Base-by-base conservation (phyloP, 805 yeast species). In the Wickerhamomyces canadensis region DNA sequence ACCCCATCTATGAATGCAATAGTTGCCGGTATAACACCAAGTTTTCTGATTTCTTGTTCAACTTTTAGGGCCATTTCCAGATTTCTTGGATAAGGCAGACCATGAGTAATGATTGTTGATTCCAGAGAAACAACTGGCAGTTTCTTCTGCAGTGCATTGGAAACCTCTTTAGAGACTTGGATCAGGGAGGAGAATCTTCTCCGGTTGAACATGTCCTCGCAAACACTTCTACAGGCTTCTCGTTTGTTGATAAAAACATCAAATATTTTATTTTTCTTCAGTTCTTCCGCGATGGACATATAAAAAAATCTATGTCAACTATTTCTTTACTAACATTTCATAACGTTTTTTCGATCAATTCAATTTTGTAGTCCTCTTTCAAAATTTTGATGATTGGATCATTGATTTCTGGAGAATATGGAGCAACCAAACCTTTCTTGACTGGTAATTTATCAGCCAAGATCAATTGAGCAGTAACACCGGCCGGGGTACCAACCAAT, bases 401-500 rank as follows among this genome's bases (percentile, higher is more conserved):
- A 63, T 87, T 87, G 60, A 88, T 77, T 60, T 86, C 93, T 47
- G 95, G 83, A 44, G 87, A 69, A 75, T 86, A 84, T 59, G 98
- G 98, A 38, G 97, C 98, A 52, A 80, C 72, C 60, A 93, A 73
- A 52, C 98, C 98, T 40, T 87, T 85, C 44, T 70, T 75, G 52
- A 74, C 72, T 54, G 78, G 72, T 40, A 80, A 76, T 49, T 96
- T 96, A 51, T 84, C 78, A 36, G 44, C 42, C 54, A 93, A 74
- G 45, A 93, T 84, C 65, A 84, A 82, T 67, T 78, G 78, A 42
- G 84, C 73, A 22, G 98, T 98, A 61, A 93, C 95, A 38, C 96
- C 96, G 68, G 96, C 91, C 50, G 98, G 98, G 47, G 88, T 91
- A 71, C 98, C 98, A 38, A 93, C 98, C 48, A 86, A 77, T 62